Evolutionary conservation across 139 green algal species (phyloP).

Genomic region (Auxenochlorella protothecoides): DNA sequence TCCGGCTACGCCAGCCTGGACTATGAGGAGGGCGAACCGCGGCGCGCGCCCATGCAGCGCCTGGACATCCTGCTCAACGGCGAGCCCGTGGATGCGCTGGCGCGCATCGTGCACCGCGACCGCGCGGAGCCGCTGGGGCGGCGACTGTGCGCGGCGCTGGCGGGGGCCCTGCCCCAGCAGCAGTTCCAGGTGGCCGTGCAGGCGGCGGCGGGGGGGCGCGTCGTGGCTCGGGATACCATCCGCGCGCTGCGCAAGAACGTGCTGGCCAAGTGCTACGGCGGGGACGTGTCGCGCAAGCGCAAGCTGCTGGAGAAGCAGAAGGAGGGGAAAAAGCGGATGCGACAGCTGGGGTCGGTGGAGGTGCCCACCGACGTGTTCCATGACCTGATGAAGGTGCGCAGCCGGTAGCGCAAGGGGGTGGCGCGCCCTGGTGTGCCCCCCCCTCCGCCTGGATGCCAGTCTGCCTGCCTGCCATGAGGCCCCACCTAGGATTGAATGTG

Average conservation of each 20-base stretch:
- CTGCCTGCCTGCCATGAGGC: too few relatives aligned
- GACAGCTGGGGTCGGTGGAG: constrained; percentile 71
- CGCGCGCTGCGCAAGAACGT: constrained; percentile 91
- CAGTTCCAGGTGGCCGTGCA: constrained; percentile 74
- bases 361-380: constrained; percentile 86
- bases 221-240: constrained; percentile 72
- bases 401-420: too few relatives aligned
- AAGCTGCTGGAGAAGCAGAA: constrained; percentile 98
- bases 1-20: constrained; percentile 84
- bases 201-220: constrained; percentile 46
- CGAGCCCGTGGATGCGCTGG: constrained; percentile 68
- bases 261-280: constrained; percentile 95
- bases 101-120: constrained; percentile 62
- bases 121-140: constrained; percentile 38
- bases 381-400: constrained; percentile 14
- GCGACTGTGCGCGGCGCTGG: constrained; percentile 47
- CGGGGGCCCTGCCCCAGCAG: constrained; percentile 31
- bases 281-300: constrained; percentile 80
- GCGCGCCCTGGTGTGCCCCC: too few relatives aligned
- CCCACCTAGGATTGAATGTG: too few relatives aligned
- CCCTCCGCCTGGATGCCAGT: too few relatives aligned
- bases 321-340: constrained; percentile 93
- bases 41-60: constrained; percentile 63
- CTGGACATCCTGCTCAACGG: constrained; percentile 87
- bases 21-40: constrained; percentile 74